Base-by-base conservation (phyloP, 345 rosid genomes). In the Populus pruinosa region DNA sequence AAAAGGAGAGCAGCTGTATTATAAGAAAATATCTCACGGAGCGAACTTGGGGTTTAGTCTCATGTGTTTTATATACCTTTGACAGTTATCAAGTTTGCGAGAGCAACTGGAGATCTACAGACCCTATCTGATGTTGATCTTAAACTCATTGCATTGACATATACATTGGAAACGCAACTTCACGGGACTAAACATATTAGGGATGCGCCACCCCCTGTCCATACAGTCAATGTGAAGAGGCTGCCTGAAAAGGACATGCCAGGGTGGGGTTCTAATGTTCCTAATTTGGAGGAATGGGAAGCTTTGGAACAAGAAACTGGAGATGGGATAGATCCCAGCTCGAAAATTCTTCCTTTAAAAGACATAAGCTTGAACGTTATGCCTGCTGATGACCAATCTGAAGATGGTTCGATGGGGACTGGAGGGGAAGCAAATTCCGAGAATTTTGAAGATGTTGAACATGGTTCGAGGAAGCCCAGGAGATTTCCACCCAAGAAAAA, bases 221-320 rank as follows among this genome's bases (percentile, higher is more conserved):
- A 91, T 67, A 83, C 91, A 0, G 89, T 96, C 71, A 88, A 82
- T 27, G 91, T 92, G 33, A 92, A 84, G 90, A 92, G 97, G 79
- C 84, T 94, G 74, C 97, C 95, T 3, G 98, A 91, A 81, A 91
- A 90, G 87, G 97, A 92, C 0, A 59, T 92, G 87, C 97, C 97
- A 59, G 98, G 98, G 35, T 96, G 99, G 99, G 98, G 98, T 13
- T 83, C 90, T 10, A 96, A 93, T 88, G 98, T 96, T 59, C 84
- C 97, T 80, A 92, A 96, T 80, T 75, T 92, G 86, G 94, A 87
- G 70, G 99, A 96, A 75, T 96, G 98, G 99, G 98, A 96, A 72
- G 97, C 96, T 0, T 70, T 94, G 49, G 97, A 96, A 33, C 70
- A 80, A 29, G 90, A 87, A 77, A 25, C 79, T 5, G 97, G 83